phyloP scores from a whole-genome alignment of 2,329 filamentous ascomycete species.

The Gaeumannomyces tritici region DNA sequence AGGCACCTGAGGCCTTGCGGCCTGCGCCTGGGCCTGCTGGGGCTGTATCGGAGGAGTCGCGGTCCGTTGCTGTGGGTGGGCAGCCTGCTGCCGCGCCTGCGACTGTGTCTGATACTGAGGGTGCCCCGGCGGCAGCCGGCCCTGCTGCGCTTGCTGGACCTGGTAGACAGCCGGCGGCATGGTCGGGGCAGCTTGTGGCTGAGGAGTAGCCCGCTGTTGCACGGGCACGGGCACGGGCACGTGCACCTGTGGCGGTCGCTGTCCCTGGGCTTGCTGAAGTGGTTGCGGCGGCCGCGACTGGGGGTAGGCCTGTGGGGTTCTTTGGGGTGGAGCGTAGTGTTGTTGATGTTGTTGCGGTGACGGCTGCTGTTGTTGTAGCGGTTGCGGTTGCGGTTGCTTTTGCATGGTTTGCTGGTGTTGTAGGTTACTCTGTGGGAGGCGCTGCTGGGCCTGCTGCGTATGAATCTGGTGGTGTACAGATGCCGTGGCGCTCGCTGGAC shows the following conservation, averaged over 20 bases:
- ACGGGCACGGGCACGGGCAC: not conserved
- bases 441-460: not conserved
- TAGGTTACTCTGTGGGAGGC: not conserved
- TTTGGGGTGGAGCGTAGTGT: constrained; percentile 8
- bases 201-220: not conserved
- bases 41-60: not conserved
- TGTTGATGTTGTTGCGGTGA: not conserved
- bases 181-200: not conserved
- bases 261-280: not conserved
- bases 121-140: not conserved
- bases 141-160: not conserved
- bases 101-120: constrained; percentile 8
- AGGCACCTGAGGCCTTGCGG: not conserved
- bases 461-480: constrained; percentile 1
- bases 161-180: not conserved
- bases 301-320: not conserved
- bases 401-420: not conserved
- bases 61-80: not conserved
- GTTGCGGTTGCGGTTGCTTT: not conserved
- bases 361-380: not conserved
- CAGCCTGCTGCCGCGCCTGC: not conserved
- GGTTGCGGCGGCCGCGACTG: not conserved
- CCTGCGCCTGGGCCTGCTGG: not conserved
- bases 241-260: not conserved
- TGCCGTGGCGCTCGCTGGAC: not conserved